Base-by-base conservation (phyloP, 192 early-diverging fungal genomes). In the Coemansia sp. region DNA sequence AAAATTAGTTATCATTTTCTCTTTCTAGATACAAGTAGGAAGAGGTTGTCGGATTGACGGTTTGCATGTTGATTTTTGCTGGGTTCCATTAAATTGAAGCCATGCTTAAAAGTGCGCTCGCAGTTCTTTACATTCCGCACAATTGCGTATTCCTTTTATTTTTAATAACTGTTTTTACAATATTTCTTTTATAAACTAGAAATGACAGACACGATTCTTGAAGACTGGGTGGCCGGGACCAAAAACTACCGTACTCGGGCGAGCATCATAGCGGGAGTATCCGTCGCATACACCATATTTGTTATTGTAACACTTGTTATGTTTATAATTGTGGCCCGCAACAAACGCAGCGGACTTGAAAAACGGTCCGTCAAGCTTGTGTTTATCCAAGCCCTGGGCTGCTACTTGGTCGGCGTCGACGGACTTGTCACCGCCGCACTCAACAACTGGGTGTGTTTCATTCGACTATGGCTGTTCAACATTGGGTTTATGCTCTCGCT, bases 371-470 rank as follows among this genome's bases (percentile, higher is more conserved):
- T 59, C 14, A 58, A 49, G 31, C 69, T 78, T 0, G 58, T 72
- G 2, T 7, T 59, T 2, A 37, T 78, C 34, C 68, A 71, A 40
- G 60, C 68, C 2, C 12, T 68, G 2, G 75, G 69, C 15, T 67
- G 62, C 54, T 78, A 68, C 44, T 9, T 71, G 12, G 59, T 54
- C 2, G 69, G 66, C 54, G 56, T 60, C 0, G 58, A 67, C 23
- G 66, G 62, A 2, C 51, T 68, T n/a, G 58, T 63, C 1, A 68
- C 61, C 1, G 58, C 69, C 12, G 75, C 69, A 14, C 31, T 68
- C 6, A 71, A 71, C 31, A 56, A 71, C 55, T 71, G 65, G 66
- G 62, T 70, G 14, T 78, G 75, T 31, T 71, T 78, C 25, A 58
- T 55, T 21, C 68, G 63, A 12, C 54, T 78, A 37, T 78, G 75